Evolutionary conservation across 2,329 filamentous ascomycete species (phyloP), one percentile per base, ranked within the genome.

Genomic region (Cylindrodendrum hubeiense): DNA sequence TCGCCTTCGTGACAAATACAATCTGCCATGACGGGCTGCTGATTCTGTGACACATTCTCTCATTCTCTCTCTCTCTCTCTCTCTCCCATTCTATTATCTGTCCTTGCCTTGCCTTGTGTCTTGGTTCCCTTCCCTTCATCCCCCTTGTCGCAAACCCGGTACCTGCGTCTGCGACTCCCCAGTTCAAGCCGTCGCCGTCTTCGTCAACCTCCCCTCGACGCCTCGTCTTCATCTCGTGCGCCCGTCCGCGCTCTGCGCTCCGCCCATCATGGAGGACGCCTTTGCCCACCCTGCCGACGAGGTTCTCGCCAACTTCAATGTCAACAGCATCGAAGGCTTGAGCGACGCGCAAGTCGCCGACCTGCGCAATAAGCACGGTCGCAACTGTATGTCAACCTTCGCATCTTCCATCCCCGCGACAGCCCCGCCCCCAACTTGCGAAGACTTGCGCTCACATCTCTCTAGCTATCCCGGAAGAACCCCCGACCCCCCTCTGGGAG

Each of bases 401-500:
- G 8, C 46, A 30, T 49, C 4, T 17, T 22, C 30, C 52, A 19
- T 37, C 21, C 52, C 58, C 43, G 49, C 58, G 54, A 46, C 34
- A 60, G 39, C 67, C 69, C 66, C 67, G 52, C 64, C 46, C 30
- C 39, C 49, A 21, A 30, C 39, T 26, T 24, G 22, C 43, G n/a
- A 50, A 37, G 49, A 56, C 53, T 49, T 54, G 54, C 61, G 43
- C 68, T 75, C 52, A 69, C 55, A 53, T 59, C 34, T 21, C 26
- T 24, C 56, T 69, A 89, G 87, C 86, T 51, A 90, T 90, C 67
- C 82, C 87, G 49, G 96, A 99, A 83, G 96, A 99, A 71, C 96
- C 96, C 58, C 94, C 96, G 3, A 99, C 96, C 33, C 96, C 96
- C 41, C 80, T 99, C 51, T 99, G 95, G 96, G 89, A 98, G 82